These are phyloP conservation scores for Vachellia pachyceras DNA, from an alignment of 306 rosid genomes.

Conservation along the genomic window DNA sequence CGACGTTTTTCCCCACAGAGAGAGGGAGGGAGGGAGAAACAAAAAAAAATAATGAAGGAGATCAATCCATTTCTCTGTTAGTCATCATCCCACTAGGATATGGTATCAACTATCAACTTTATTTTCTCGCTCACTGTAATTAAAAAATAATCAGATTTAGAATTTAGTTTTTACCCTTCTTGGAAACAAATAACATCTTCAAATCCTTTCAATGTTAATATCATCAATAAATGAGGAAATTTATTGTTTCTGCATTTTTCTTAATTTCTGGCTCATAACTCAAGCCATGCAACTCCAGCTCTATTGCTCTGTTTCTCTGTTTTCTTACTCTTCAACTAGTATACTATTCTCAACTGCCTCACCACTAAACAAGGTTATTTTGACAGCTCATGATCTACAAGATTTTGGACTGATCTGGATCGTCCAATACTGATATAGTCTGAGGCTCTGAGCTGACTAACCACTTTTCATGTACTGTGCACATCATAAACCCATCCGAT, in stretches of 20 bases:
- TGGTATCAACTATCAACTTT: conserved; percentile 26
- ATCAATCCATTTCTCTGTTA: conserved; percentile 8
- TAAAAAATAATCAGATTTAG: neutral
- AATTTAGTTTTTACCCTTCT: neutral
- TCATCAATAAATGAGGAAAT: neutral
- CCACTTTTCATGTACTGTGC: neutral
- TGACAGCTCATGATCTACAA: neutral
- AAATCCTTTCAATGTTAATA: conserved; percentile 1
- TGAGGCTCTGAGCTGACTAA: no score
- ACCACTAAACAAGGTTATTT: neutral
- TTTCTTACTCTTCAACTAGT: neutral
- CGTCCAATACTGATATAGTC: no score
- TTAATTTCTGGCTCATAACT: neutral
- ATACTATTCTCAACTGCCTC: no score
- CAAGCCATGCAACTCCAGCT: neutral
- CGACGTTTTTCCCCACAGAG: neutral
- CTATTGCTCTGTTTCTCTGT: neutral
- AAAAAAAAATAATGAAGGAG: no score
- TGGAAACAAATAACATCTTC: neutral
- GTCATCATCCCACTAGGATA: neutral
- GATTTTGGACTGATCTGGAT: neutral
- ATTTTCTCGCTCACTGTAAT: neutral
- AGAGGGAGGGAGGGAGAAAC: neutral
- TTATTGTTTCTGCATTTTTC: neutral
- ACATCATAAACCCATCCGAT: neutral